Evolutionary conservation across 1,284 basidiomycete genomes (phyloP).

Genomic region (Puccinia brachypodii): DNA sequence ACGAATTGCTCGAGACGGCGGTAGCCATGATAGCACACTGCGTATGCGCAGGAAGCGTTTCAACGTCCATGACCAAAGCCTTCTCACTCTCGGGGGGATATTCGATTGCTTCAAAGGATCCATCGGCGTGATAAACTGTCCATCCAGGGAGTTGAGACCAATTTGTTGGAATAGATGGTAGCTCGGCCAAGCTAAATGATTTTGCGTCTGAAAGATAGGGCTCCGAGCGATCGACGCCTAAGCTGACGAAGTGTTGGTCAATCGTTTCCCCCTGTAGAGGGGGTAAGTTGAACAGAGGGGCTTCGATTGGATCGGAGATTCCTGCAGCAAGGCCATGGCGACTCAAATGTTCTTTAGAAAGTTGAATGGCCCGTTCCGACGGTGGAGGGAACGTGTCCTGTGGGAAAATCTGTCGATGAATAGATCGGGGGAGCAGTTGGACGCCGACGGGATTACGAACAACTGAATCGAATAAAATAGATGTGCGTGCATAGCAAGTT

Average conservation of each 20-base stretch:
- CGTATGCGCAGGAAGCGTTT: conserved; percentile 81
- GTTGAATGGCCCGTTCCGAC: conserved; percentile 66
- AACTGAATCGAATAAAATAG: conserved; percentile 25
- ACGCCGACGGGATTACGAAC: conserved; percentile 81
- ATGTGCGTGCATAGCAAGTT: no score
- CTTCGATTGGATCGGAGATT: conserved; percentile 75
- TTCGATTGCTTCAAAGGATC: conserved; percentile 56
- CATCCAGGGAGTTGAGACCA: conserved; percentile 82
- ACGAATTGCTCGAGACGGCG: conserved; percentile 76
- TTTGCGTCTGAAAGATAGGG: conserved; percentile 79
- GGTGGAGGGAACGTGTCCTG: conserved; percentile 67
- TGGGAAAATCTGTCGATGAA: conserved; percentile 83
- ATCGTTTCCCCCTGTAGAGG: conserved; percentile 77
- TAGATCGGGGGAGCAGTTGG: conserved; percentile 76
- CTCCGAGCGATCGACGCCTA: conserved; percentile 71
- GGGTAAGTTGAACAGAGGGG: conserved; percentile 78
- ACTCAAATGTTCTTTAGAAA: conserved; percentile 75
- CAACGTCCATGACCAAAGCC: conserved; percentile 86
- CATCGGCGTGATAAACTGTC: conserved; percentile 75
- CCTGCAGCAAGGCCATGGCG: conserved; percentile 76
- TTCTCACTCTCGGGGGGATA: conserved; percentile 63
- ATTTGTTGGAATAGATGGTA: conserved; percentile 65
- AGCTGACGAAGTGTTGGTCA: conserved; percentile 81
- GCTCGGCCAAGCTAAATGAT: conserved; percentile 67
- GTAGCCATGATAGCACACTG: conserved; percentile 86